These are phyloP conservation scores for Aureobasidium melanogenum DNA, from an alignment of 2,329 filamentous ascomycete species.

Conservation along the genomic window DNA sequence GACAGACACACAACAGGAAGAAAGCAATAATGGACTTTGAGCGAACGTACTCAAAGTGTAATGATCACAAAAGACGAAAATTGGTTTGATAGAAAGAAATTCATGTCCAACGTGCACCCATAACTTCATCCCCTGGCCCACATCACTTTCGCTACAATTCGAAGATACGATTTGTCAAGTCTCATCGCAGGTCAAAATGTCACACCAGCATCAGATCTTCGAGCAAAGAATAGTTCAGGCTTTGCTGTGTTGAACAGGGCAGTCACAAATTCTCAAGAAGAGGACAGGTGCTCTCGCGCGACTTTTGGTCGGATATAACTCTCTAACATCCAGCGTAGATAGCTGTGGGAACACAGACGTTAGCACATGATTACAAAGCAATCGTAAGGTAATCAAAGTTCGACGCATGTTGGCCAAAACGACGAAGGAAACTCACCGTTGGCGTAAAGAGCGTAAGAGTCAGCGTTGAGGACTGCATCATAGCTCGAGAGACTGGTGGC, in stretches of 20 bases:
- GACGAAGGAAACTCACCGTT: slow-evolving; percentile 30
- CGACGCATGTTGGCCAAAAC: neutral
- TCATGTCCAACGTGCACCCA: too few relatives aligned
- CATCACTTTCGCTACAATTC: too few relatives aligned
- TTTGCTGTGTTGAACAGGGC: neutral
- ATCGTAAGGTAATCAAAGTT: neutral
- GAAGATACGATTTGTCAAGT: too few relatives aligned
- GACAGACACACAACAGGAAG: too few relatives aligned
- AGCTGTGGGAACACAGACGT: neutral
- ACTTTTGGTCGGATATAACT: neutral
- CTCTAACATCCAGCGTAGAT: slow-evolving; percentile 10
- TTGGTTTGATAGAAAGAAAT: too few relatives aligned
- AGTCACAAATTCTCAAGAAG: too few relatives aligned
- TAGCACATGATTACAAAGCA: neutral
- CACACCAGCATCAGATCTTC: neutral
- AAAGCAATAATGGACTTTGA: too few relatives aligned
- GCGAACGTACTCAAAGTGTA: too few relatives aligned
- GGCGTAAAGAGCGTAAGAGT: slow-evolving; percentile 49
- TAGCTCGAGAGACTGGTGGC: slow-evolving; percentile 35
- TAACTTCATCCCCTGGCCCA: too few relatives aligned
- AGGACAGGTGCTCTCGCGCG: neutral
- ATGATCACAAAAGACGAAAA: too few relatives aligned
- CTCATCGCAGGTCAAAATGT: neutral
- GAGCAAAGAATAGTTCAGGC: neutral
- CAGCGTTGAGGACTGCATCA: slow-evolving; percentile 55